These are phyloP conservation scores for Glycine latifolia DNA, from an alignment of 306 rosid genomes.

Conservation along the genomic window DNA sequence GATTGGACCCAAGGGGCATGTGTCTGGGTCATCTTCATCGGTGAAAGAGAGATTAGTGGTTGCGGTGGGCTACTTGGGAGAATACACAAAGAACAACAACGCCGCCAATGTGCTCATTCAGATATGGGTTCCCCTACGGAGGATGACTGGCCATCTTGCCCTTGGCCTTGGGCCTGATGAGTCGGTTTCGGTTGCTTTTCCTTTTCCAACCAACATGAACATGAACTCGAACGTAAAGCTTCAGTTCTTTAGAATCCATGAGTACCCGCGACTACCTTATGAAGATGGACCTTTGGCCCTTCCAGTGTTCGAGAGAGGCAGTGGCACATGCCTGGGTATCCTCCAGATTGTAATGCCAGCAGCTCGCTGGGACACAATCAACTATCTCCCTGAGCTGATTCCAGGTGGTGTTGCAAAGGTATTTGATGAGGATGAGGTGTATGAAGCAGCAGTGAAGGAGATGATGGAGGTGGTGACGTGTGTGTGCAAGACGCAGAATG, in stretches of 20 bases:
- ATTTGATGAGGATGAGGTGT: slow-evolving; percentile 50
- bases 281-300: too few species aligned
- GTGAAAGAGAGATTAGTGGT: slow-evolving; percentile 61
- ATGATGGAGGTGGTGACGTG: slow-evolving; percentile 57
- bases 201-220: too few species aligned
- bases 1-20: slow-evolving; percentile 54
- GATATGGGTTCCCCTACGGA: slow-evolving; percentile 62
- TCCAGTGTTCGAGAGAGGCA: slow-evolving; percentile 62
- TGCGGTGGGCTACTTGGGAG: slow-evolving; percentile 57
- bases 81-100: slow-evolving; percentile 44
- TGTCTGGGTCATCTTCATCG: slow-evolving; percentile 41
- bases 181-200: not conserved
- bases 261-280: slow-evolving; percentile 33
- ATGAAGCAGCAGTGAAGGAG: slow-evolving; percentile 46
- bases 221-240: slow-evolving; percentile 1
- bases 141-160: too few species aligned
- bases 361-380: too few species aligned
- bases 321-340: slow-evolving; percentile 60
- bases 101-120: slow-evolving; percentile 41
- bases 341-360: slow-evolving; percentile 49
- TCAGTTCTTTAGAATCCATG: slow-evolving; percentile 54
- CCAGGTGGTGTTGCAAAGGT: too few species aligned
- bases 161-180: too few species aligned
- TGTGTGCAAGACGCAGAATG: slow-evolving; percentile 61
- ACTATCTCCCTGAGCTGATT: too few species aligned